Evolutionary conservation across 108 stramenopile genomes (phyloP).

Genomic region (Stephanodiscus minutulus): DNA sequence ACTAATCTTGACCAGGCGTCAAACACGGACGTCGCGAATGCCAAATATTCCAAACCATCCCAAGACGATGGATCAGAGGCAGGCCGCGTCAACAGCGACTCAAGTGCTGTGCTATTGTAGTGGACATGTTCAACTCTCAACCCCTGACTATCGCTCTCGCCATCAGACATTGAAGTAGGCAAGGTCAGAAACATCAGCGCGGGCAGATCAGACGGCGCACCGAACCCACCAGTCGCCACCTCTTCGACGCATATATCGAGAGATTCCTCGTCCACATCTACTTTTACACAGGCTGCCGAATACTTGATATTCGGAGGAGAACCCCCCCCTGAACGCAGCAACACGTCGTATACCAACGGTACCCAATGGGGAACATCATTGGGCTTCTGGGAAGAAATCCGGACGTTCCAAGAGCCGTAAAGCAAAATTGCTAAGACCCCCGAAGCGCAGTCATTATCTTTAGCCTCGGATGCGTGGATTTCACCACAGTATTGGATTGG

Average conservation of each 20-base stretch:
- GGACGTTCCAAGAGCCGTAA: slow-evolving; percentile 44
- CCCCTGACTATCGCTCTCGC: not conserved
- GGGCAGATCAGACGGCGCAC: slow-evolving; percentile 38
- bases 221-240: slow-evolving; percentile 12
- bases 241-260: slow-evolving; percentile 24
- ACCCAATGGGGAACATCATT: not conserved
- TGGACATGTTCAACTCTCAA: slow-evolving; percentile 25
- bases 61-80: not conserved
- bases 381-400: not conserved
- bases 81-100: slow-evolving; percentile 8
- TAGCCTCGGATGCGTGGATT: slow-evolving; percentile 21
- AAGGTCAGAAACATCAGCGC: slow-evolving; percentile 22
- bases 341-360: slow-evolving; percentile 10
- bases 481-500: slow-evolving; percentile 7
- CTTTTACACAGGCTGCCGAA: slow-evolving; percentile 18
- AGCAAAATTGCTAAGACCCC: slow-evolving; percentile 17
- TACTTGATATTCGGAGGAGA: slow-evolving; percentile 7
- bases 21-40: slow-evolving; percentile 5
- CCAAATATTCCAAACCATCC: not conserved
- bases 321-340: not conserved
- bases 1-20: slow-evolving; percentile 35
- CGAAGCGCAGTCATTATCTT: not conserved
- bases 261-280: slow-evolving; percentile 33
- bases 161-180: not conserved
- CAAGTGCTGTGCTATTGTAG: slow-evolving; percentile 18